Conservation (phyloP, 1,284 basidiomycete genomes). For the Athelia sp. region DNA sequence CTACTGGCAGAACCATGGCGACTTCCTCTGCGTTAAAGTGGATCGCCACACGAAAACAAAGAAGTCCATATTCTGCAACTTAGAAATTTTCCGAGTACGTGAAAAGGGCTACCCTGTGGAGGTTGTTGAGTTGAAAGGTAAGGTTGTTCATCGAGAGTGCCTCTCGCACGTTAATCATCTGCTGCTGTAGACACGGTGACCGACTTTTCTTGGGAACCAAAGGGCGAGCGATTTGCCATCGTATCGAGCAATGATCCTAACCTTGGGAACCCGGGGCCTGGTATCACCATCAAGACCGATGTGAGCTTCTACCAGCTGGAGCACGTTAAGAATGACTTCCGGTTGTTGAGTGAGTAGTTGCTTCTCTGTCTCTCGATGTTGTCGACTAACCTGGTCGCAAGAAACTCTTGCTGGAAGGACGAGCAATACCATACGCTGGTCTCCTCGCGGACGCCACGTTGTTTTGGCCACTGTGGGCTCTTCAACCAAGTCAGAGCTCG, state of each 20-base stretch:
- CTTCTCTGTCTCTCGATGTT: conserved; percentile 9
- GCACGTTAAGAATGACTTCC: conserved; percentile 84
- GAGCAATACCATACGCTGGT: conserved; percentile 97
- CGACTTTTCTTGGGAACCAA: conserved; percentile 98
- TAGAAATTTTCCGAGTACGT: conserved; percentile 96
- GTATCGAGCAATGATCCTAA: conserved; percentile 95
- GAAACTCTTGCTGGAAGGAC: conserved; percentile 83
- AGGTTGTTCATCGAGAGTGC: neutral
- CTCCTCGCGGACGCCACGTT: conserved; percentile 93
- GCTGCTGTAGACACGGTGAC: conserved; percentile 77
- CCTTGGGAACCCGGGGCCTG: conserved; percentile 83
- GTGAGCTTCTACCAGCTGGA: conserved; percentile 97
- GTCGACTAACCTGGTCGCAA: conserved; percentile 22
- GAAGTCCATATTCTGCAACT: conserved; percentile 98
- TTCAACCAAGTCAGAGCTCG: conserved; percentile 92
- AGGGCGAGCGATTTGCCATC: conserved; percentile 93
- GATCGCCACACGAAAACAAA: conserved; percentile 99
- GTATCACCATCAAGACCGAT: conserved; percentile 93
- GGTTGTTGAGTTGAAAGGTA: conserved; percentile 94
- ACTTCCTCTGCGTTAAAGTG: conserved; percentile 99
- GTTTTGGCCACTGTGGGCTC: conserved; percentile 96
- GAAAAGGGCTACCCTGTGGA: conserved; percentile 99
- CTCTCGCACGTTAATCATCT: neutral
- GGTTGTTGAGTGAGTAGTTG: conserved; percentile 69
- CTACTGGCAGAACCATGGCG: conserved; percentile 98